Evolutionary conservation across 2,329 filamentous ascomycete species (phyloP).

Genomic region (Hymenoscyphus scutula): DNA sequence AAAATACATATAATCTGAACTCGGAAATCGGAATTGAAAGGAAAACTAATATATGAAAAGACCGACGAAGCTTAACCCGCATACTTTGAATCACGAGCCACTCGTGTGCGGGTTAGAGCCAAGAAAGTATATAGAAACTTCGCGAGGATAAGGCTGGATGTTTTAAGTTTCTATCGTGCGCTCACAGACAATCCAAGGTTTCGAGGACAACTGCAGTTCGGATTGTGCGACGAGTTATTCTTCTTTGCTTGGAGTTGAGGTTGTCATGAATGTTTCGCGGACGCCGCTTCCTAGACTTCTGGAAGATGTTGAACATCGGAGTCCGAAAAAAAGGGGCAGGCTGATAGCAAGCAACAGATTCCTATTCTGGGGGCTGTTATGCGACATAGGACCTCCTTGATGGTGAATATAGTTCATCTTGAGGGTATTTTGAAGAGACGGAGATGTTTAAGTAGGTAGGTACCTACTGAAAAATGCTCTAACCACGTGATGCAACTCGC

Average conservation of each 20-base stretch:
- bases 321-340: too few species aligned
- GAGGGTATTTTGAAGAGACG: too few species aligned
- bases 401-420: too few species aligned
- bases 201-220: background rate
- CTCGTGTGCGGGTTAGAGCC: background rate
- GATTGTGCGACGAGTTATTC: background rate
- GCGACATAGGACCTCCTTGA: too few species aligned
- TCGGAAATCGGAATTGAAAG: background rate
- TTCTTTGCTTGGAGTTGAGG: background rate
- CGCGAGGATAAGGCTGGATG: background rate
- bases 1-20: background rate
- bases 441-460: too few species aligned
- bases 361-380: too few species aligned
- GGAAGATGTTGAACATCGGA: too few species aligned
- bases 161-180: background rate
- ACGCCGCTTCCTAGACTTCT: background rate
- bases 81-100: background rate
- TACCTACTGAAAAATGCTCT: too few species aligned
- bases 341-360: too few species aligned
- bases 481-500: too few species aligned
- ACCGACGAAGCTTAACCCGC: background rate
- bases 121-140: background rate
- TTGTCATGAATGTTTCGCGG: background rate
- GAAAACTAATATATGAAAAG: background rate
- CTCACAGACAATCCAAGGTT: background rate